Conservation (phyloP, 176 grass and related monocot genomes). For the Dendrocalamus sinicus region DNA sequence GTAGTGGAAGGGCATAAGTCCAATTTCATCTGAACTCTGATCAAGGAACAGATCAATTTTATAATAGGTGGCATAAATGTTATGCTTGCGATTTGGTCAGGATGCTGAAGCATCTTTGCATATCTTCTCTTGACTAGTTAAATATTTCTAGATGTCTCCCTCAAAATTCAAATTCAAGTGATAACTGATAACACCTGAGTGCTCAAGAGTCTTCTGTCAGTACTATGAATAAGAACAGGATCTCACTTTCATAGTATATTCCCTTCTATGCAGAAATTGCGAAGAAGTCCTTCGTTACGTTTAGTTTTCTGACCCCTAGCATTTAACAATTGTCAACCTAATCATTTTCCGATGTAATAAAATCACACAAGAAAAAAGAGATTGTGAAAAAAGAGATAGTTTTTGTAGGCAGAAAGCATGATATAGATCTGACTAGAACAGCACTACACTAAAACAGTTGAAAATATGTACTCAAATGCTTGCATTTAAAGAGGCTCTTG, state of each 20-base stretch:
- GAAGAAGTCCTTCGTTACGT: not conserved
- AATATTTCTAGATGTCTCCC: not conserved
- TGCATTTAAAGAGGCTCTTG: conserved; percentile 3
- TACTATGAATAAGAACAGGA: not conserved
- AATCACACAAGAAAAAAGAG: not conserved
- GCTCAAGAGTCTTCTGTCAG: not conserved
- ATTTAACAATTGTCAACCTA: not conserved
- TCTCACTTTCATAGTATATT: not conserved
- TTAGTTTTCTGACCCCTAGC: not conserved
- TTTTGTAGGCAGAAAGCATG: not conserved
- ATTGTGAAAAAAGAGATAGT: not conserved
- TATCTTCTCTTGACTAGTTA: not conserved
- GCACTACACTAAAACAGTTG: not conserved
- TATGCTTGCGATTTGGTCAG: conserved; percentile 1
- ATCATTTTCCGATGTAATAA: not conserved
- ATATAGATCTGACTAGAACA: not conserved
- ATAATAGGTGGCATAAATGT: not conserved
- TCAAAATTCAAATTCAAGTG: conserved; percentile 15
- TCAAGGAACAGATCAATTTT: not conserved
- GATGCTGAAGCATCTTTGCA: not conserved
- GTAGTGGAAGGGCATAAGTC: not conserved
- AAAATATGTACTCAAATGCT: not conserved
- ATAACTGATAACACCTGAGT: conserved; percentile 28
- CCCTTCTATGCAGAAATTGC: not conserved
- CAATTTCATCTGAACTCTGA: conserved; percentile 1